Percentiles rank a stretch among this genome's conserved stretches.
Evolutionary conservation across 2,329 filamentous ascomycete genomes (phyloP).

Genomic region (Falciphora oryzae): DNA sequence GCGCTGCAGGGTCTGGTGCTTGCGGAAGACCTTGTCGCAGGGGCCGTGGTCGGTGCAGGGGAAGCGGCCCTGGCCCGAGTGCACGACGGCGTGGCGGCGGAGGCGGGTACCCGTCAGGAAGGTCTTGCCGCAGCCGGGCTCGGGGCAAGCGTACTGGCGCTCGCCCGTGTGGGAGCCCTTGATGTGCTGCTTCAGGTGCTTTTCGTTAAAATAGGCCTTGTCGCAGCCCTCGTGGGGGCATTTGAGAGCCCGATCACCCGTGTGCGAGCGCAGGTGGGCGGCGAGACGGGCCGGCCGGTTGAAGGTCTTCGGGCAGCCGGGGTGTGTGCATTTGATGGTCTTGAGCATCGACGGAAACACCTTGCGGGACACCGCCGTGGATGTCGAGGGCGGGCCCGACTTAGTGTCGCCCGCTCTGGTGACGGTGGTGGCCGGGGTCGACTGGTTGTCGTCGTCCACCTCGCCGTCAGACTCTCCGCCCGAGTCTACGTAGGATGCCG

Average conservation of each 20-base stretch:
- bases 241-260: slow-evolving; percentile 72
- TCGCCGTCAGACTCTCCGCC: slow-evolving; percentile 1
- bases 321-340: slow-evolving; percentile 68
- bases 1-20: slow-evolving; percentile 77
- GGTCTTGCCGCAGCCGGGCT: slow-evolving; percentile 67
- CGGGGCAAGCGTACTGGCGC: slow-evolving; percentile 65
- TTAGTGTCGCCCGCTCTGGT: slow-evolving; percentile 1
- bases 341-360: slow-evolving; percentile 65
- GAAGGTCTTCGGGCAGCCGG: slow-evolving; percentile 74
- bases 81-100: slow-evolving; percentile 69
- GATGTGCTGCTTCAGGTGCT: slow-evolving; percentile 80
- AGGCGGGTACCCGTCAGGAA: slow-evolving; percentile 78
- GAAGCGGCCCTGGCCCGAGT: slow-evolving; percentile 71
- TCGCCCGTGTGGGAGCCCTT: slow-evolving; percentile 73
- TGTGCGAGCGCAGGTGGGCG: slow-evolving; percentile 79
- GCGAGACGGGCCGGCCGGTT: slow-evolving; percentile 78
- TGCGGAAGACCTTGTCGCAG: slow-evolving; percentile 76
- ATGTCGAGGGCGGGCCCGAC: slow-evolving; percentile 24
- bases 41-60: slow-evolving; percentile 63
- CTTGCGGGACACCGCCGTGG: slow-evolving; percentile 30
- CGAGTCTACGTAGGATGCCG: background rate
- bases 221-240: slow-evolving; percentile 67
- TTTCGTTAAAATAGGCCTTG: slow-evolving; percentile 81
- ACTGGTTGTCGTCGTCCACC: slow-evolving; percentile 1
- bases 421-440: slow-evolving; percentile 2